Conservation (phyloP, 805 yeast genomes). For the Candida corydali region DNA sequence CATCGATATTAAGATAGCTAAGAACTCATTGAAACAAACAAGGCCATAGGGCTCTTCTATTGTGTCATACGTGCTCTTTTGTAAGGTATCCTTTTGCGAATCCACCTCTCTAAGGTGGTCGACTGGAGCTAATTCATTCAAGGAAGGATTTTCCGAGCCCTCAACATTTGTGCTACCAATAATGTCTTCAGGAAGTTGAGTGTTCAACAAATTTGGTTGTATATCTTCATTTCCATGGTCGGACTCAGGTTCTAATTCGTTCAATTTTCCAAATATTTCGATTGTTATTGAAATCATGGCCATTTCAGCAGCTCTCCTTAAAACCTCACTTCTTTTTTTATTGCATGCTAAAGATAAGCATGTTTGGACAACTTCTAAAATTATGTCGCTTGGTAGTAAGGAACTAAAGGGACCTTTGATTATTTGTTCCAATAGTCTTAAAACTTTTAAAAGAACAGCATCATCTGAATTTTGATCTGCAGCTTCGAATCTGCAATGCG, state of each 20-base stretch:
- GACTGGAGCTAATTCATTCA: not conserved
- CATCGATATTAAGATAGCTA: constrained; percentile 72
- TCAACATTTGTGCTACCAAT: constrained; percentile 44
- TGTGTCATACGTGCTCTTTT: not conserved
- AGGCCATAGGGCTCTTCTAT: constrained; percentile 58
- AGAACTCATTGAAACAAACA: constrained; percentile 69
- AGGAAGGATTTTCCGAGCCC: constrained; percentile 7
- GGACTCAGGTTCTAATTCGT: constrained; percentile 54
- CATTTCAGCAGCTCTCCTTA: constrained; percentile 85
- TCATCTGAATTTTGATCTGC: constrained; percentile 91
- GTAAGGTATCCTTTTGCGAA: constrained; percentile 9
- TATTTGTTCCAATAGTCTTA: constrained; percentile 64
- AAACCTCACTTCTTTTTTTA: constrained; percentile 83
- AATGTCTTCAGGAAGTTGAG: constrained; percentile 53
- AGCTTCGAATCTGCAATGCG: constrained; percentile 95
- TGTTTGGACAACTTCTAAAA: constrained; percentile 87
- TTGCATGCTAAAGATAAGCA: constrained; percentile 90
- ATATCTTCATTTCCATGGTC: constrained; percentile 31
- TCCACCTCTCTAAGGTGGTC: constrained; percentile 12
- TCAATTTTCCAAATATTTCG: constrained; percentile 59
- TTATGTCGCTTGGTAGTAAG: constrained; percentile 71
- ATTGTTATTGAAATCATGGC: constrained; percentile 68
- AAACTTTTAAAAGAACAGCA: constrained; percentile 79
- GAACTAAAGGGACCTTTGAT: constrained; percentile 62
- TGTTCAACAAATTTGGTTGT: constrained; percentile 45